Evolutionary conservation across 2,329 filamentous ascomycete genomes (phyloP), one percentile per base, ranked within the genome.

Genomic region (Thyridium curvatum): DNA sequence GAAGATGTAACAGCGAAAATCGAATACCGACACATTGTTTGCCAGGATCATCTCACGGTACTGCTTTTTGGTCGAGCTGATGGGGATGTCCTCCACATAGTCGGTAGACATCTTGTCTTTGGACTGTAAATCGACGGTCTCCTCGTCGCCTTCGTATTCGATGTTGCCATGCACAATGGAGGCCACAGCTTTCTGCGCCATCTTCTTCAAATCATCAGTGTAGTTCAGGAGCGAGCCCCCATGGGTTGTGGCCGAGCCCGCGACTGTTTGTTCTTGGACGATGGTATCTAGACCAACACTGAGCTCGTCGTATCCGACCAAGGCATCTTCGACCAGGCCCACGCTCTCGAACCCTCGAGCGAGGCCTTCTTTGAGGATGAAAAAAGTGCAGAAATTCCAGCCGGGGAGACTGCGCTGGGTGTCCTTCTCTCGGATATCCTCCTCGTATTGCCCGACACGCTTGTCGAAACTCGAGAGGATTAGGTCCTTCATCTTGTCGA

Each of bases 371-470:
- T 98, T 98, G 8, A 98, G 72, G 13, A 98, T 90, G 58, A 98
- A 98, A 58, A 98, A 98, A 0, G 93, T 98, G 62, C 93, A 97
- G 57, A 98, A 98, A 55, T 98, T 98, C 93, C 93, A 98, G 1
- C 93, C 93, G 0, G 93, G 93, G 14, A 98, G 65, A 28, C 72
- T 82, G 34, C 91, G 77, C 58, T 97, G 90, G 1, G 83, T 77
- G 51, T 97, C 91, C 54, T 90, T 93, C 59, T 96, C 93, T 46
- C 87, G 85, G 49, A 98, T 95, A 50, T 98, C 93, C 43, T 96
- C 90, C 60, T 98, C 93, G 58, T 98, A 98, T 53, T 97, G 91
- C 15, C 78, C 81, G 2, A 98, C 93, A 8, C 93, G 79, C 50
- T 82, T 72, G 62, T 97, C 91, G 56, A 98, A 98, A 2, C 90